Base-by-base conservation (phyloP, 2,329 filamentous ascomycete species). In the Chaetoscypha palmicola region DNA sequence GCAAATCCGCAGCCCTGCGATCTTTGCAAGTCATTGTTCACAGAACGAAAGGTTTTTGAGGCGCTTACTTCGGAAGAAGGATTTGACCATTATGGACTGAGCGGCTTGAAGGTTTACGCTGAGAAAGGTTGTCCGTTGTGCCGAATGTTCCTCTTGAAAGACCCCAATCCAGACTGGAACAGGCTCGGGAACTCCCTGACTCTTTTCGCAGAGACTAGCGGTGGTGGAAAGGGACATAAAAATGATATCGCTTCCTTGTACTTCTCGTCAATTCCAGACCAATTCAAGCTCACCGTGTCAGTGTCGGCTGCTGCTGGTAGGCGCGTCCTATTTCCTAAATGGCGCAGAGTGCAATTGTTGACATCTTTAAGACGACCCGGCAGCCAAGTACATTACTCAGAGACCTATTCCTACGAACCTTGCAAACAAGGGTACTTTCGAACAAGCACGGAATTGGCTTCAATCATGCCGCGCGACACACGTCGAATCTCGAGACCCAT, bases 81-180 rank as follows among this genome's bases (percentile, higher is more conserved):
- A 11, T 38, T 28, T 32, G 5, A 9, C 4, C 34, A 38, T 14
- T 21, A 8, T 11, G 17, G 12, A 10, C 9, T 35, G 23, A 31
- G 21, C 11, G 8, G 34, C 5, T 33, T 43, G 23, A 14, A 28
- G 12, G 16, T 5, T 2, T 5, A 19, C 16, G 30, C 40, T 12
- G 19, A 28, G 8, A n/a, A 23, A 12, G 45, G 45, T 23, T 47
- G 45, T 33, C 23, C 24, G 17, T 21, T 47, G n/a, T 47, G 45
- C 26, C 20, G 45, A 9, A 43, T 47, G 8, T 40, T 47, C 16
- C 41, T 38, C 8, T 24, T 47, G 24, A 40, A 47, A 31, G 45
- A 47, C 37, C 35, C 30, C 12, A 47, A 47, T 32, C 4, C 30
- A 22, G 36, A 36, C 11, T 20, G 20, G 9, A 28, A 22, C 11